Evolutionary conservation across 1,284 basidiomycete species (phyloP), one percentile per base, ranked within the genome.

Genomic region (Cutaneotrichosporon arboriforme): DNA sequence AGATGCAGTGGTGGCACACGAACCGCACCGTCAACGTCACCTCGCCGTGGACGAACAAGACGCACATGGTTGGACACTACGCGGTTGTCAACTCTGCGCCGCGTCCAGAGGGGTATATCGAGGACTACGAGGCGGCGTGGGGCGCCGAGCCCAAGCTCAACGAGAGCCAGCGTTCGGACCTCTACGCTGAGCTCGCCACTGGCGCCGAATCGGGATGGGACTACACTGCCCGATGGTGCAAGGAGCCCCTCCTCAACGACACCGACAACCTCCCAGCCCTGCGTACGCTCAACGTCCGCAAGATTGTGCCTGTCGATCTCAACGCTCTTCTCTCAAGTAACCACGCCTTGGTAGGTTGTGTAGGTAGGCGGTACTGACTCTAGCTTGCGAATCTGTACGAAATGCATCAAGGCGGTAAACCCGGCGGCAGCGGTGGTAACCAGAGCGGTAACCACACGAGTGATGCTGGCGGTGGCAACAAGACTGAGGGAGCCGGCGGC

Each of bases 101-200:
- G 21, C 80, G 90, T n/a, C 91, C 91, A 0, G 91, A 96, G 71
- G 77, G 78, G 13, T 77, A 73, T 57, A 58, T 73, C 14, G 66
- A 78, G 80, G 91, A 96, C 76, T 93, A 88, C 65, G 63, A 76
- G 23, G 89, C 88, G 0, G 86, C 82, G 5, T 82, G 86, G 54
- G 84, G 83, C 49, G 77, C 78, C 0, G 21, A 23, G 33, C 80
- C 82, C 0, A 68, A 81, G 4, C 74, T 90, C 46, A 86, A 81
- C 53, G 83, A 83, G 18, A 74, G 78, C 1, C 74, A 85, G 66
- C 79, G 81, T 45, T 79, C 80, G 0, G 81, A 79, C 3, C 70
- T 97, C n/a, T 97, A 92, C 65, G 81, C 87, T n/a, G 86, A 94
- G 69, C 81, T 97, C 18, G 91, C 92, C 0, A 81, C 80, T 46